Evolutionary conservation across 1,284 basidiomycete species (phyloP), one percentile per base, ranked within the genome.

Genomic region (Sanguinoderma infundibulare): DNA sequence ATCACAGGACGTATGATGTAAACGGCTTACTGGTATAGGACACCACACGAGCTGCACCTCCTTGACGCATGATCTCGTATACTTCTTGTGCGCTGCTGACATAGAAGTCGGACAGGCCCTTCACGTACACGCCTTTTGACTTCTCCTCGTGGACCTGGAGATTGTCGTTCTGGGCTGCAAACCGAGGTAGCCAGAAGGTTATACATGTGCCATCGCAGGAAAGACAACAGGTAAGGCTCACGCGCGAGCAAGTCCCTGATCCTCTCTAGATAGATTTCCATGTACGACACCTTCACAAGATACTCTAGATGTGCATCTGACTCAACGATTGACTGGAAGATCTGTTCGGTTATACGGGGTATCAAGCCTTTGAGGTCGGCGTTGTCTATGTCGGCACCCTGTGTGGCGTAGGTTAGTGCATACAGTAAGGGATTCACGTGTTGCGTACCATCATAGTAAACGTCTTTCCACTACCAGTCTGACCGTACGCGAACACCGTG

Each of bases 81-180:
- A 99, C 98, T 75, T 99, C 98, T n/a, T 87, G 84, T 54, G 95
- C 92, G 74, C 90, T 96, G 68, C 95, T 93, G 58, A 99, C 98
- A 79, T 99, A 99, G 79, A 96, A 98, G 73, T 99, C 98, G 0
- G 96, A 96, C 35, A 99, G 84, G 69, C 91, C 92, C 83, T 99
- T 99, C 70, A 99, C 97, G 75, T 99, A 98, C 38, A 99, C 98
- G 44, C 98, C 98, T 70, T 94, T 91, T 17, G 89, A 91, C 78
- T 99, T 99, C 79, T 99, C 98, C 75, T 99, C 98, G 75, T 99
- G 98, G 9, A 99, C 92, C 70, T 98, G 96, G 15, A 99, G 82
- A 75, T 99, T 99, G 76, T 99, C 98, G 70, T 99, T 98, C 78
- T 96, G 94, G 40, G 98, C 96, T 98, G 70, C 32, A 67, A 61